These are phyloP conservation scores for Lyophyllum semitale DNA, from an alignment of 768 basidiomycete genomes.

Conservation along the genomic window DNA sequence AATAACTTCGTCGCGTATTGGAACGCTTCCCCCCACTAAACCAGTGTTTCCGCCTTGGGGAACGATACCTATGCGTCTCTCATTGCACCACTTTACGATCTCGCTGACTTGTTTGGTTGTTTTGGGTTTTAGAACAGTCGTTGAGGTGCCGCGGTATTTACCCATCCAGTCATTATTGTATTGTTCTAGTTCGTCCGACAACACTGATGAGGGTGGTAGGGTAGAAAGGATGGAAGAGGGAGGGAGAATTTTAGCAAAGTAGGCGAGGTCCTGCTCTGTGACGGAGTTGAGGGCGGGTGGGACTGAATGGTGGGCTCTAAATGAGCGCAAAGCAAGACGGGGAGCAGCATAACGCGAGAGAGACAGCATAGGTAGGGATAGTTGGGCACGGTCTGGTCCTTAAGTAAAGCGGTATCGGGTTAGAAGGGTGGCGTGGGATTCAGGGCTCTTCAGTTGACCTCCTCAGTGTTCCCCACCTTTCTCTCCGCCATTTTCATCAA, in stretches of 20 bases:
- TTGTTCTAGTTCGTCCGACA: slow-evolving; percentile 66
- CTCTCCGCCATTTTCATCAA: slow-evolving; percentile 3
- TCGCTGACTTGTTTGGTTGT: slow-evolving; percentile 86
- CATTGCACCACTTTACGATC: slow-evolving; percentile 85
- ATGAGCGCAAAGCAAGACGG: slow-evolving; percentile 11
- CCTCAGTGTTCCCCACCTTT: slow-evolving; percentile 6
- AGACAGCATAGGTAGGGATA: slow-evolving; percentile 7
- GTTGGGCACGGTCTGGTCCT: neutral
- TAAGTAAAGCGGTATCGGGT: slow-evolving; percentile 5
- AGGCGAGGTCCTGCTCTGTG: slow-evolving; percentile 57
- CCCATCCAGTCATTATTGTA: slow-evolving; percentile 97
- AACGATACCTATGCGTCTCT: slow-evolving; percentile 82
- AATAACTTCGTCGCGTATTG: slow-evolving; percentile 84
- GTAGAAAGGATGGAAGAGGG: slow-evolving; percentile 69
- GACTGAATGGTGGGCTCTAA: slow-evolving; percentile 21
- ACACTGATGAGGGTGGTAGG: slow-evolving; percentile 46
- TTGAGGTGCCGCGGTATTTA: slow-evolving; percentile 84
- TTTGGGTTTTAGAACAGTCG: slow-evolving; percentile 87
- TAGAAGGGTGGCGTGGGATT: slow-evolving; percentile 21
- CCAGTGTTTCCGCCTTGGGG: slow-evolving; percentile 99
- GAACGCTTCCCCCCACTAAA: slow-evolving; percentile 93
- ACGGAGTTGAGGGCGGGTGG: slow-evolving; percentile 47
- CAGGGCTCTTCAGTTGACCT: neutral
- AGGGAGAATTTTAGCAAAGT: slow-evolving; percentile 69
- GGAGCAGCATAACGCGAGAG: slow-evolving; percentile 22